Base-by-base conservation (phyloP, 257 asterid species). In the Ocimum tenuiflorum region DNA sequence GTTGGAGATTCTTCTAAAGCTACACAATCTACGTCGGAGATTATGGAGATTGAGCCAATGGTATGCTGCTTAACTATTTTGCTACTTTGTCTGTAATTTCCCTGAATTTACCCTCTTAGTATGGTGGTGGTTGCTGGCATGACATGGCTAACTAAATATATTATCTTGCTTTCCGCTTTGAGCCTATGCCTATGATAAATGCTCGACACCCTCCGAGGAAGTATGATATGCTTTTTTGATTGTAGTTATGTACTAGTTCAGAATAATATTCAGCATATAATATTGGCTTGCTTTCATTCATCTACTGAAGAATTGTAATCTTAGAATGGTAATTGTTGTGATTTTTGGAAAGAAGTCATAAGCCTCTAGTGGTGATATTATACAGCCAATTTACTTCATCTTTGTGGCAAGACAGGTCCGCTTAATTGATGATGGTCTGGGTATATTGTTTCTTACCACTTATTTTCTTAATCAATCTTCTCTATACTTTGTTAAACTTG, bases 31-130 rank as follows among this genome's bases (percentile, higher is more conserved):
- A 70, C 71, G 55, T 85, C 95, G 29, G 97, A 94, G 80, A 86
- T 94, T 55, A 76, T 94, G 80, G 97, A 94, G 79, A 88, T 86
- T 67, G 99, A 88, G 65, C 88, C 83, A 63, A 72, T 74, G 95
- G 99, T 94, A 83, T 65, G 86, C 63, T 72, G 38, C 72, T 80
- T 61, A 22, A 51, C 54, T 69, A 60, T 43, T 71, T 56, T 31
- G 2, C 36, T 73, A 19, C 46, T 45, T 68, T 65, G 19, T 64
- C 67, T 59, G 38, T 3, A 55, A 63, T 23, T 71, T 42, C 59
- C 74, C 58, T 51, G 38, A 62, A 22, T 57, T 33, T 47, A 20
- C 38, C 3, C 39, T 35, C 46, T 65, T 50, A 52, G n/a, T 67
- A 27, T 42, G 22, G 45, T 61, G 39, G 41, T 35, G 64, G 50